A percentile compares a stretch with the other conserved stretches of the same genome.
Evolutionary conservation across 768 basidiomycete species (phyloP).

Genomic region (Amanita jacksonii): DNA sequence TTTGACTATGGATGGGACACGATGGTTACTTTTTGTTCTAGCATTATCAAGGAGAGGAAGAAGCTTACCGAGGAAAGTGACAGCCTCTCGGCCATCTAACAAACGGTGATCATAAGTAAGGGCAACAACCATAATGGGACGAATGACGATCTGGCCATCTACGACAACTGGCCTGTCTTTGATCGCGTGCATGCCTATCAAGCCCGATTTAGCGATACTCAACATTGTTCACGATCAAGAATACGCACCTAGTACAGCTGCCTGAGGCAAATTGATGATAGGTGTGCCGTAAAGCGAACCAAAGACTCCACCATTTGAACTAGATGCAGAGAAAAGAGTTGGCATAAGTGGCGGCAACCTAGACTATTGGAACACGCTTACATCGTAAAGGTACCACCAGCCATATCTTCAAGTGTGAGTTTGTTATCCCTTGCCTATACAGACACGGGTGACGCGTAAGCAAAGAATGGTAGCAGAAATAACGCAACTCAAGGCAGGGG

Average conservation of each 20-base stretch:
- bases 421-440: slow-evolving; percentile 82
- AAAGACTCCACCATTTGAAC: slow-evolving; percentile 98
- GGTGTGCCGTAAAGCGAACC: slow-evolving; percentile 97
- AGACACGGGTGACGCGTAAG: slow-evolving; percentile 6
- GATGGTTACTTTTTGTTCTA: neutral
- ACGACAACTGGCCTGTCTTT: slow-evolving; percentile 88
- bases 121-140: slow-evolving; percentile 93
- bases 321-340: too few relatives aligned
- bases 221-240: slow-evolving; percentile 6
- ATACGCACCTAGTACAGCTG: slow-evolving; percentile 75
- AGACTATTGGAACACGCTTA: slow-evolving; percentile 29
- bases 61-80: slow-evolving; percentile 89
- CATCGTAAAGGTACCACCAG: slow-evolving; percentile 99
- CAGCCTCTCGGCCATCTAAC: slow-evolving; percentile 91
- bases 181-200: slow-evolving; percentile 84
- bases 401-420: slow-evolving; percentile 95
- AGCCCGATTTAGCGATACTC: neutral
- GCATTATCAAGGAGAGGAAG: neutral
- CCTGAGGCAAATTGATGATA: slow-evolving; percentile 94
- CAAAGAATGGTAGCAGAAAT: too few relatives aligned
- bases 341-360: neutral
- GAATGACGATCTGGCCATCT: slow-evolving; percentile 90
- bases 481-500: slow-evolving; percentile 7
- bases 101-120: slow-evolving; percentile 94
- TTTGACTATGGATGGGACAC: slow-evolving; percentile 45